These are phyloP conservation scores for Poronia punctata DNA, from an alignment of 495 filamentous ascomycete genomes.

Conservation along the genomic window DNA sequence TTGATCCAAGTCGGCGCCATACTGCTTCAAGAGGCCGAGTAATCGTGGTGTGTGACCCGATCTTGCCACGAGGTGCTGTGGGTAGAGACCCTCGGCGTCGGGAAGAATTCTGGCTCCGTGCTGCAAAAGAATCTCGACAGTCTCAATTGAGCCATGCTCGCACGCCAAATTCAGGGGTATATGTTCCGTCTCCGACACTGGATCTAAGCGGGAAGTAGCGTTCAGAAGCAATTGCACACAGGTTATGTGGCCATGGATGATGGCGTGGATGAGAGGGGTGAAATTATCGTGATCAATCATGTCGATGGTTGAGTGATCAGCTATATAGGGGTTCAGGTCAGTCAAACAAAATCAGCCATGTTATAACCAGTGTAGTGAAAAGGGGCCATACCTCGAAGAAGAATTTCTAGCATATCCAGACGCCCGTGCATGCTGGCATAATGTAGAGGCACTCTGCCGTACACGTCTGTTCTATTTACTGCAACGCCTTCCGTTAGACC, in stretches of 20 bases:
- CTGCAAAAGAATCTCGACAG: conserved; percentile 76
- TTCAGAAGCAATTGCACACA: conserved; percentile 71
- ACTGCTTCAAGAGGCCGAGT: conserved; percentile 69
- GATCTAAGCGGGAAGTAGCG: conserved; percentile 70
- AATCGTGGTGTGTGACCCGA: conserved; percentile 75
- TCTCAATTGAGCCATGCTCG: conserved; percentile 77
- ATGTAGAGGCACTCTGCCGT: conserved; percentile 87
- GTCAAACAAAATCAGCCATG: too few species aligned
- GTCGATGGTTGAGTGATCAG: conserved; percentile 59
- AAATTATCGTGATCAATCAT: conserved; percentile 93
- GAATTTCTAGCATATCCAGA: conserved; percentile 69
- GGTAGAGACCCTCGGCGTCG: conserved; percentile 92
- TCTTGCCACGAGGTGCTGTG: conserved; percentile 93
- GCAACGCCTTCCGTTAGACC: conserved; percentile 66
- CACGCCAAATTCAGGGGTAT: conserved; percentile 92
- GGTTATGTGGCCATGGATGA: conserved; percentile 71
- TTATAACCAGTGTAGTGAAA: not conserved
- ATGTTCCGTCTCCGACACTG: conserved; percentile 76
- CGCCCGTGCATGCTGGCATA: conserved; percentile 94
- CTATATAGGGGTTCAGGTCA: conserved; percentile 22
- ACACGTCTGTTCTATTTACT: conserved; percentile 77
- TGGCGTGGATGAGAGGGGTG: conserved; percentile 89
- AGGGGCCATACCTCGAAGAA: conserved; percentile 49
- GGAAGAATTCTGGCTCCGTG: conserved; percentile 70
- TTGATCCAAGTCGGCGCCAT: conserved; percentile 89